phyloP scores from a whole-genome alignment of 371 early-diverging fungal genomes.

The Apophysomyces variabilis region DNA sequence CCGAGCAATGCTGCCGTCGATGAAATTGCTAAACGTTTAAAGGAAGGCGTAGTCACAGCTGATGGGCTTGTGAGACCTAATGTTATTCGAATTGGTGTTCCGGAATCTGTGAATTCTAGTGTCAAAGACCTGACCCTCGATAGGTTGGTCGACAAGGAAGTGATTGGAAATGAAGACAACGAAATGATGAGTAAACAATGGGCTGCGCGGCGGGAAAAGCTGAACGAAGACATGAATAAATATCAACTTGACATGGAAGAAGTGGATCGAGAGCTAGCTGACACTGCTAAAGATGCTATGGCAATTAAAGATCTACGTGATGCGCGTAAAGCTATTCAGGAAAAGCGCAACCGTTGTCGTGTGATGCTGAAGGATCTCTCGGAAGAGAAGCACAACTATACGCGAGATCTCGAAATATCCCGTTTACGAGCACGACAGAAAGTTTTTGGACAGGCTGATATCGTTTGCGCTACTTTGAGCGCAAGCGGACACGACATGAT shows the following conservation, averaged over 20 bases:
- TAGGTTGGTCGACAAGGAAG: constrained; percentile 56
- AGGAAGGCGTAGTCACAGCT: constrained; percentile 65
- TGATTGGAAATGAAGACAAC: constrained; percentile 27
- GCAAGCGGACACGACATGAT: constrained; percentile 90
- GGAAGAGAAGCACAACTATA: constrained; percentile 47
- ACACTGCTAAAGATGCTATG: constrained; percentile 33
- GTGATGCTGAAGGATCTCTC: constrained; percentile 50
- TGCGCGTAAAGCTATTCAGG: constrained; percentile 28
- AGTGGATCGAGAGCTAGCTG: constrained; percentile 52
- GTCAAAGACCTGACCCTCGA: constrained; percentile 79
- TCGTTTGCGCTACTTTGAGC: constrained; percentile 84
- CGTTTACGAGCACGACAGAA: constrained; percentile 64
- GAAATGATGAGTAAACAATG: constrained; percentile 26
- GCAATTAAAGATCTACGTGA: constrained; percentile 34
- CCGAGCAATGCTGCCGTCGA: constrained; percentile 99
- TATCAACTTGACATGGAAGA: constrained; percentile 58
- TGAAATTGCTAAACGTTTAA: constrained; percentile 88
- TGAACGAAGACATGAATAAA: constrained; percentile 42
- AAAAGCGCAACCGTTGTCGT: constrained; percentile 38
- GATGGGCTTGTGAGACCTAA: constrained; percentile 66
- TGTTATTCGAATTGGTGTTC: constrained; percentile 84
- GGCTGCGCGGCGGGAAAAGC: constrained; percentile 25
- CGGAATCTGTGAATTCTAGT: constrained; percentile 74
- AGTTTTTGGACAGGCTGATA: constrained; percentile 73
- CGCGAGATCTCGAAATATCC: constrained; percentile 53